Evolutionary conservation across 2,329 filamentous ascomycete species (phyloP).

Genomic region (Exophiala sp.): DNA sequence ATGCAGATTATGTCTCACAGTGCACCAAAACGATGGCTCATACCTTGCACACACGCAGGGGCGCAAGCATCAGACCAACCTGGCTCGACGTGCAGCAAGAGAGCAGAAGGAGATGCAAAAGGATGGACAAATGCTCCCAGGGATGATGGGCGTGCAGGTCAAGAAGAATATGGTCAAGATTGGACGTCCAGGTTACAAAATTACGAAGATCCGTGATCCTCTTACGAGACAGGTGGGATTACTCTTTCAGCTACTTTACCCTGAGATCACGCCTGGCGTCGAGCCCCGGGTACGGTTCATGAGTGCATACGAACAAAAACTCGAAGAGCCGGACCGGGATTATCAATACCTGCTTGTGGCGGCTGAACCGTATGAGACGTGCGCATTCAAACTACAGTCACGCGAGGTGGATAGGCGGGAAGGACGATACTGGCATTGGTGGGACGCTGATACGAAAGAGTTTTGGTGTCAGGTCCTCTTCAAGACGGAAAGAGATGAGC

Average conservation of each 20-base stretch:
- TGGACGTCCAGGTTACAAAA: constrained; percentile 92
- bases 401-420: constrained; percentile 87
- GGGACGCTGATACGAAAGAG: constrained; percentile 91
- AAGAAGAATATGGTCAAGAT: constrained; percentile 89
- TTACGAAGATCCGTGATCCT: constrained; percentile 90
- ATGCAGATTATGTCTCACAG: constrained; percentile 92
- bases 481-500: constrained; percentile 95
- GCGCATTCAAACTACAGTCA: constrained; percentile 91
- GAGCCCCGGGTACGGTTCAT: constrained; percentile 89
- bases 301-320: constrained; percentile 93
- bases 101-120: constrained; percentile 84
- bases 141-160: constrained; percentile 69
- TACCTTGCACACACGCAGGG: constrained; percentile 98
- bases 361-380: constrained; percentile 96
- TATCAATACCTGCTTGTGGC: constrained; percentile 95
- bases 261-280: constrained; percentile 75
- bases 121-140: constrained; percentile 63
- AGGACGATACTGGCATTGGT: constrained; percentile 88
- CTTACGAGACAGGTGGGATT: constrained; percentile 83
- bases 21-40: constrained; percentile 98
- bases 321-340: constrained; percentile 89
- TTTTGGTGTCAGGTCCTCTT: constrained; percentile 98
- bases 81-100: constrained; percentile 89
- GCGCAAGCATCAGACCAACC: constrained; percentile 97
- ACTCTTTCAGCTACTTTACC: constrained; percentile 94